Evolutionary conservation across 2,329 filamentous ascomycete genomes (phyloP), one percentile per base, ranked within the genome.

Genomic region (Cladosporium sp.): DNA sequence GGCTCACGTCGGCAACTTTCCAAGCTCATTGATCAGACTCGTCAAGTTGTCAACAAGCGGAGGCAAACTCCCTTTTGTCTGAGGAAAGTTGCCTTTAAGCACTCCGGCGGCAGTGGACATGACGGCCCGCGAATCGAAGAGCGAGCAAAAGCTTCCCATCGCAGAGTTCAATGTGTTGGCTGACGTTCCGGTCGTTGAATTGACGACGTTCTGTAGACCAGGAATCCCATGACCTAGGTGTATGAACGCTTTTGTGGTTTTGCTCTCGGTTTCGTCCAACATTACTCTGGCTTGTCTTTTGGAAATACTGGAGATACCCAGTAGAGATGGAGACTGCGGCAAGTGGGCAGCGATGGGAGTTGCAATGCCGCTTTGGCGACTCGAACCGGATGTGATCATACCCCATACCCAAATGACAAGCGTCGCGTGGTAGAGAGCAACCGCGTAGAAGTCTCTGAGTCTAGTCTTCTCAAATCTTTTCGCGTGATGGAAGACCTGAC

Each of bases 321-420:
- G 37, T 4, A 27, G 19, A 24, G 19, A 18, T 11, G 40, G 40
- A 15, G 34, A 32, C 7, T 43, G 39, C 6, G 15, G 4, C 7
- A 38, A 7, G 12, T n/a, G 13, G 4, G 20, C 11, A 12, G n/a
- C 22, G 13, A 50, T 18, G 1, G 56, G 56, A 18, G 53, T 57
- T 13, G 55, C 47, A 4, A 54, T 42, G 6, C 59, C 60, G 44
- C 57, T 58, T 22, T 54, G 56, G 8, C 56, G 77, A 73, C 3
- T 82, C 64, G 9, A 65, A 57, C 29, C 62, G 3, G 68, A 68
- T n/a, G 70, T 69, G 18, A 62, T 61, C 24, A 58, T 62, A 0
- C 83, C 82, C 57, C 84, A 86, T 0, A 79, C 78, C 85, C 85
- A 89, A 8, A 88, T 66, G 1, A 80, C 79, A 3, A 89, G 70